Evolutionary conservation across 1,284 basidiomycete genomes (phyloP), one percentile per base, ranked within the genome.

Genomic region (Trichosporon ovoides): DNA sequence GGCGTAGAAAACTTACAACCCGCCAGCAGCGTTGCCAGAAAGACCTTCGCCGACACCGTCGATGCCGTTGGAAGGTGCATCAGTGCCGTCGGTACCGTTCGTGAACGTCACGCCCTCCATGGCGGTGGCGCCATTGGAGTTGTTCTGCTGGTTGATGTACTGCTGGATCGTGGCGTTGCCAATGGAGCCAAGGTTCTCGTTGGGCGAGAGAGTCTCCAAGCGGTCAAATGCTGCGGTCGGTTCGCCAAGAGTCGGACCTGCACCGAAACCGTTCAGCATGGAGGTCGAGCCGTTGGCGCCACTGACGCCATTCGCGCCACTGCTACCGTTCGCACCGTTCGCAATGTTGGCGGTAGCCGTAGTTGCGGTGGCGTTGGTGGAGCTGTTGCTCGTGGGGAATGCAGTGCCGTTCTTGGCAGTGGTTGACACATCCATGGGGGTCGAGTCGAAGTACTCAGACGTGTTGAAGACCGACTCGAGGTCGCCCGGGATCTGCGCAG

Each of bases 401-500:
- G 53, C 33, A 7, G 53, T 34, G 16, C 48, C 52, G 18, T 56
- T 57, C 33, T 56, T 48, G 40, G 24, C 38, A 1, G 57, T 55
- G 20, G 62, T 58, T 13, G 52, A 58, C 3, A 61, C 43, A 46
- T 60, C 61, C 61, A 69, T 61, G 14, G 66, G 66, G 4, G 67
- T 49, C n/a, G n/a, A 46, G 55, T 72, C 69, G 56, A 75, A 72
- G 66, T 76, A 76, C 24, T 73, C 71, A 5, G 65, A 59, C 18
- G 74, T 73, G 62, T 76, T 76, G 69, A 76, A 76, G 24, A 76
- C 54, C 4, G 69, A 64, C 53, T 76, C 74, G 34, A 76, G 61
- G 53, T 76, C 74, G 14, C 62, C 59, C 1, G 63, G 59, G 36
- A 62, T 33, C 50, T 60, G 56, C 3, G 52, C 38, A 20, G 43